phyloP scores from a whole-genome alignment of 805 yeast species.

The Debaryomyces maramus region DNA sequence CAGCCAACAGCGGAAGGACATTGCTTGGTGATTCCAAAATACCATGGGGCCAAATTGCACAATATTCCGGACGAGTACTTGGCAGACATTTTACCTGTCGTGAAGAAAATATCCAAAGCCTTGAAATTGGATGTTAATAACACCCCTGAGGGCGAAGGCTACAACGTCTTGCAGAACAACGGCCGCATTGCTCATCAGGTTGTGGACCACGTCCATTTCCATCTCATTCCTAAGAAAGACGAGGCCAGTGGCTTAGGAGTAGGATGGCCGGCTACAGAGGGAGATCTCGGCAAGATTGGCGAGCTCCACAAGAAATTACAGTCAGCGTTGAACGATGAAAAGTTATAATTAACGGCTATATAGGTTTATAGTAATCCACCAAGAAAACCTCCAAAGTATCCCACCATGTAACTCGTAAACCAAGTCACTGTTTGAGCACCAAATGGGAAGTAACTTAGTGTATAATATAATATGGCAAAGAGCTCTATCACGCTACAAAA shows the following conservation, averaged over 20 bases:
- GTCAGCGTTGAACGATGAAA: conserved; percentile 11
- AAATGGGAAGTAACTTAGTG: conserved; percentile 91
- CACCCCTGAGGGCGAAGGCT: conserved; percentile 66
- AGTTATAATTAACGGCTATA: conserved; percentile 1
- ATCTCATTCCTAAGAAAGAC: conserved; percentile 86
- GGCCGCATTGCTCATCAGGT: conserved; percentile 94
- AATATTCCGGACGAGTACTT: conserved; percentile 89
- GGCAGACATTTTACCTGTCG: conserved; percentile 82
- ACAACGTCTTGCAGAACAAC: conserved; percentile 89
- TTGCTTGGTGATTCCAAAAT: conserved; percentile 85
- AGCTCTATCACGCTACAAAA: conserved; percentile 75
- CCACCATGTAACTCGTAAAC: conserved; percentile 46
- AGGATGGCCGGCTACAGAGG: conserved; percentile 91
- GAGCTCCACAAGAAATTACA: conserved; percentile 60
- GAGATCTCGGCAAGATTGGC: conserved; percentile 73
- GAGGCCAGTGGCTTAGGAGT: conserved; percentile 73
- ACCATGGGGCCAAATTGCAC: conserved; percentile 91
- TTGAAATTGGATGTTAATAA: conserved; percentile 64
- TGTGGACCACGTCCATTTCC: conserved; percentile 96
- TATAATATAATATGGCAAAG: conserved; percentile 85
- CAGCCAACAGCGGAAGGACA: conserved; percentile 92
- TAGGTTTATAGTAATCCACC: conserved; percentile 35
- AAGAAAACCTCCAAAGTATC: conserved; percentile 47
- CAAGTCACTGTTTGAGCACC: conserved; percentile 75
- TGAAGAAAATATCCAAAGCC: conserved; percentile 79